Conservation (phyloP, 257 asterid species). For the Thymus quinquecostatus region DNA sequence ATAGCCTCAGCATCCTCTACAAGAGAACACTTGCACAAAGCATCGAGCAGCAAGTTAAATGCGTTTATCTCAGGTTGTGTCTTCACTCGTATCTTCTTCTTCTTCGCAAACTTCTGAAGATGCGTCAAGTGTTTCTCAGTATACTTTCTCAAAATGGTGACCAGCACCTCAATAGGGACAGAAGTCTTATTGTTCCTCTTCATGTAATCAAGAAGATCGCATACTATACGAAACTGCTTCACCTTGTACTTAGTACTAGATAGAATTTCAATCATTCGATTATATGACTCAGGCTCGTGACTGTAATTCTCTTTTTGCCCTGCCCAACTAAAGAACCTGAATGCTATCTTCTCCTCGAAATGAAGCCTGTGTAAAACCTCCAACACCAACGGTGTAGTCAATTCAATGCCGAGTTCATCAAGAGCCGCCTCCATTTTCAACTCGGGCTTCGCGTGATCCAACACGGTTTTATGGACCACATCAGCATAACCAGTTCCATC, state of each 20-base stretch:
- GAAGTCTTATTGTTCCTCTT: constrained; percentile 59
- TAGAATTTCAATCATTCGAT: constrained; percentile 77
- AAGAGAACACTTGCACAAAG: constrained; percentile 86
- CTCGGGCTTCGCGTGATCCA: constrained; percentile 67
- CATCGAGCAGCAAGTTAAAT: constrained; percentile 77
- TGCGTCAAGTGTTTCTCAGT: constrained; percentile 80
- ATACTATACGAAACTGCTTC: constrained; percentile 80
- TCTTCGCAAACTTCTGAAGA: constrained; percentile 85
- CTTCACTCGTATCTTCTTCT: constrained; percentile 87
- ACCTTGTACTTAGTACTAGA: constrained; percentile 88
- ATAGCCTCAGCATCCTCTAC: constrained; percentile 83
- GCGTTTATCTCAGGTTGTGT: constrained; percentile 89
- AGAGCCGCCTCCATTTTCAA: constrained; percentile 82
- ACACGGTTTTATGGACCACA: constrained; percentile 56
- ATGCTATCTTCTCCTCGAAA: constrained; percentile 78
- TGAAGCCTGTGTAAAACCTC: constrained; percentile 68
- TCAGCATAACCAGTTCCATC: constrained; percentile 40
- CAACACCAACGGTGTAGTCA: constrained; percentile 73
- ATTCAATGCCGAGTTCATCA: constrained; percentile 51
- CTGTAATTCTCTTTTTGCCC: constrained; percentile 65
- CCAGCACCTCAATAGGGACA: constrained; percentile 72
- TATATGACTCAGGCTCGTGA: constrained; percentile 78
- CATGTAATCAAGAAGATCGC: constrained; percentile 90
- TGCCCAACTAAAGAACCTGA: constrained; percentile 89
- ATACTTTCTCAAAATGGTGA: constrained; percentile 64